Evolutionary conservation across 1,139 yeast genomes (phyloP).

Genomic region (Zygoascus hellenicus): DNA sequence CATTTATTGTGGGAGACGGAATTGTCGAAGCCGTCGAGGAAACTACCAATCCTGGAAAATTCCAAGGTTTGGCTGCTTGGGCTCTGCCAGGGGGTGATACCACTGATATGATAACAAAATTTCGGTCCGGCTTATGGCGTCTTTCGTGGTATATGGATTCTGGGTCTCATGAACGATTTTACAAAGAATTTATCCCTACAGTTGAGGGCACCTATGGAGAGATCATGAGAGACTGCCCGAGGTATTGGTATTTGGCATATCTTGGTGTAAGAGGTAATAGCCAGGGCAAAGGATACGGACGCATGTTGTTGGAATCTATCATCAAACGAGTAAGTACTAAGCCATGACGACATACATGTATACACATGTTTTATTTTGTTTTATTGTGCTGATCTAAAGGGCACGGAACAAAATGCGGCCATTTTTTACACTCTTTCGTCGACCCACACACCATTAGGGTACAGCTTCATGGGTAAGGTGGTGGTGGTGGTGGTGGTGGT

Average conservation of each 20-base stretch:
- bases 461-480: too few species aligned
- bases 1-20: slow-evolving; percentile 5
- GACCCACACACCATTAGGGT: too few species aligned
- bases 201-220: slow-evolving; percentile 2
- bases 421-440: too few species aligned
- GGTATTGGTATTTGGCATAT: slow-evolving; percentile 7
- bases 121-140: slow-evolving; percentile 2
- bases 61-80: slow-evolving; percentile 6
- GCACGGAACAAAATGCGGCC: too few species aligned
- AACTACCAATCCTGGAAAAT: background rate
- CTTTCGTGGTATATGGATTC: slow-evolving; percentile 9
- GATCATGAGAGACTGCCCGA: slow-evolving; percentile 1
- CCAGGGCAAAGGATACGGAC: slow-evolving; percentile 6
- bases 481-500: too few species aligned
- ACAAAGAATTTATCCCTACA: slow-evolving; percentile 1
- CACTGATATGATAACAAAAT: background rate
- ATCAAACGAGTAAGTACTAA: slow-evolving; percentile 4
- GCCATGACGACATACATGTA: too few species aligned
- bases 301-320: slow-evolving; percentile 3
- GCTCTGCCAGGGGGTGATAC: slow-evolving; percentile 2
- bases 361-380: too few species aligned
- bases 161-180: background rate
- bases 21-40: slow-evolving; percentile 5
- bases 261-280: slow-evolving; percentile 1
- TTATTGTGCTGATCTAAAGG: too few species aligned